Conservation (phyloP, 2,329 filamentous ascomycete species). For the Trichoderma afroharzianum region DNA sequence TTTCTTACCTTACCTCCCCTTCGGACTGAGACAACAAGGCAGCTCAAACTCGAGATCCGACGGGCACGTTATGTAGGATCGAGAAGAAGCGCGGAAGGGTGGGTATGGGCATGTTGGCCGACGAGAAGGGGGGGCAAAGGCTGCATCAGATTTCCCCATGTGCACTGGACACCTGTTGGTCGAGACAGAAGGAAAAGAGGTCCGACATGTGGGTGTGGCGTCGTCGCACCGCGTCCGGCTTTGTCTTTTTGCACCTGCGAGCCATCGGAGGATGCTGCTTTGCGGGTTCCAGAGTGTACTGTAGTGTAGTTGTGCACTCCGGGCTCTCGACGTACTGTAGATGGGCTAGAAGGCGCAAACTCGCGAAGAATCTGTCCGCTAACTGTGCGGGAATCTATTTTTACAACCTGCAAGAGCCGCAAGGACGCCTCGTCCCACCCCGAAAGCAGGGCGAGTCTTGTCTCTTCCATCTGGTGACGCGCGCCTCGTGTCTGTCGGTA, state of each 20-base stretch:
- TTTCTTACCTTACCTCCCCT: not conserved
- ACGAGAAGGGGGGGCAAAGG: not conserved
- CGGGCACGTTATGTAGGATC: constrained; percentile 17
- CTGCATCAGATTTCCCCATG: constrained; percentile 2
- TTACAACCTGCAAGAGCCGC: not conserved
- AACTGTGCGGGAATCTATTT: not conserved
- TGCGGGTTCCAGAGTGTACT: not conserved
- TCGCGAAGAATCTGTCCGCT: not conserved
- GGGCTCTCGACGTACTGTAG: not conserved
- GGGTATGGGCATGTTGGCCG: not conserved
- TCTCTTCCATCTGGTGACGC: not conserved
- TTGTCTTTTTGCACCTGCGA: not conserved
- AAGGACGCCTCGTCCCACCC: not conserved
- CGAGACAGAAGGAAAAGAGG: not conserved
- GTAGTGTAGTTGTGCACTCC: not conserved
- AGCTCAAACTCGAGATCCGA: constrained; percentile 7
- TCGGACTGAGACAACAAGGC: constrained; percentile 14
- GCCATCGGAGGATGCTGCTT: constrained; percentile 6
- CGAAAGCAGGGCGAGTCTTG: not conserved
- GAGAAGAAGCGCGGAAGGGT: constrained; percentile 12
- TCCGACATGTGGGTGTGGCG: constrained; percentile 11
- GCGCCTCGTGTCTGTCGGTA: constrained; percentile 8
- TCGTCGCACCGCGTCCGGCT: not conserved
- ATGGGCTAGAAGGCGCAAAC: not conserved
- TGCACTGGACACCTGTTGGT: not conserved